phyloP scores from a whole-genome alignment of 2,329 filamentous ascomycete species.

The Paraphaeosphaeria minitans region DNA sequence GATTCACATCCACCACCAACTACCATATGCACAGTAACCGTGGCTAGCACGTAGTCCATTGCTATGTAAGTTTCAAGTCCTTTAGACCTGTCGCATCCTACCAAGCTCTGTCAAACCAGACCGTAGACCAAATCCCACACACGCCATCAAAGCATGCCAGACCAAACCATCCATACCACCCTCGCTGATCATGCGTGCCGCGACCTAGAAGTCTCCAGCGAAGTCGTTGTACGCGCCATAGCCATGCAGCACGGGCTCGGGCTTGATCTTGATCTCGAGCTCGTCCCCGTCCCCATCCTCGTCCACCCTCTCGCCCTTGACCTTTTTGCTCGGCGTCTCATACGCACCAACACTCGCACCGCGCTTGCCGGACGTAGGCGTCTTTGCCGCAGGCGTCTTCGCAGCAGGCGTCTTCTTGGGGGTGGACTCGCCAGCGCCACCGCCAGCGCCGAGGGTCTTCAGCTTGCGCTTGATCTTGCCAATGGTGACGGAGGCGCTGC shows the following conservation, averaged over 20 bases:
- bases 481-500: slow-evolving; percentile 34
- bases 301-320: slow-evolving; percentile 5
- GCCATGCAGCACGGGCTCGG: slow-evolving; percentile 19
- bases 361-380: slow-evolving; percentile 24
- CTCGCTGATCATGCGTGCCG: too few species aligned
- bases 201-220: too few species aligned
- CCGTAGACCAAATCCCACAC: too few species aligned
- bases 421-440: neutral
- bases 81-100: too few species aligned
- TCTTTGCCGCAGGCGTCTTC: slow-evolving; percentile 17
- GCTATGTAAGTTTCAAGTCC: too few species aligned
- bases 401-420: neutral
- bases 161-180: too few species aligned
- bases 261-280: slow-evolving; percentile 21
- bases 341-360: slow-evolving; percentile 4
- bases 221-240: neutral
- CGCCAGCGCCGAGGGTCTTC: slow-evolving; percentile 20
- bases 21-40: too few species aligned
- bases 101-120: too few species aligned
- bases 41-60: too few species aligned
- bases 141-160: too few species aligned
- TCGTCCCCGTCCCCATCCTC: slow-evolving; percentile 27
- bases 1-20: too few species aligned
- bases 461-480: slow-evolving; percentile 42
- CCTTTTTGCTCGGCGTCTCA: slow-evolving; percentile 23